phyloP scores from a whole-genome alignment of 345 rosid species.

The Gossypium thurberi region DNA sequence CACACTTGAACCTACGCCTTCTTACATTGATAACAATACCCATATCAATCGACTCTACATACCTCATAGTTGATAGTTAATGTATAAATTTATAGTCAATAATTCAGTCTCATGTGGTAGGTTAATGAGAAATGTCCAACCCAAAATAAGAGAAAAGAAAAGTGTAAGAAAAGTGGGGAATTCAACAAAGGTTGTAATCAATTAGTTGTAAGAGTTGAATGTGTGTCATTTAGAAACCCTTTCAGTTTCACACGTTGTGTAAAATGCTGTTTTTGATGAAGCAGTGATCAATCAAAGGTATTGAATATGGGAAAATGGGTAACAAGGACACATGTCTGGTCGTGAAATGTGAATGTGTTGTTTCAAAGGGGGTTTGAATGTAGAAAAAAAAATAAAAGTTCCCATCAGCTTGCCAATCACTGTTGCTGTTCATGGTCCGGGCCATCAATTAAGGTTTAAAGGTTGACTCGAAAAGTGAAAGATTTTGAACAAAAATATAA shows the following conservation, averaged over 20 bases:
- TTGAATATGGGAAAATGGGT: neutral
- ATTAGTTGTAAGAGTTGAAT: neutral
- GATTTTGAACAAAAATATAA: no score
- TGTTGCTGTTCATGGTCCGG: neutral
- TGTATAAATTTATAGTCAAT: no score
- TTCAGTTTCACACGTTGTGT: neutral
- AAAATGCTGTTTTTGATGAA: neutral
- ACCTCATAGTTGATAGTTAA: no score
- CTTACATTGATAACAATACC: accelerated
- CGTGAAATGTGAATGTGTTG: neutral
- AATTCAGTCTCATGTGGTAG: constrained; percentile 6
- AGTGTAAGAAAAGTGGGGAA: no score
- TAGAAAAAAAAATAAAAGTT: neutral
- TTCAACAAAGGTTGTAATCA: neutral
- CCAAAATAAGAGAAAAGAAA: neutral
- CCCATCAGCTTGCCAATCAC: neutral
- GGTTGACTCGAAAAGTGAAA: accelerated
- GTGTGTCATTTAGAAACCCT: neutral
- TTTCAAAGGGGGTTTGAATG: neutral
- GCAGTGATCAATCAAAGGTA: neutral
- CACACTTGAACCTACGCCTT: accelerated
- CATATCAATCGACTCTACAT: no score
- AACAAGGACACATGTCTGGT: neutral
- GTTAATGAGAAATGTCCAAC: neutral
- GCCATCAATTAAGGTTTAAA: no score